Percentiles rank a stretch among this genome's conserved stretches.
These are phyloP conservation scores for Termitomyces sp. DNA, from an alignment of 768 basidiomycete genomes.

Conservation along the genomic window DNA sequence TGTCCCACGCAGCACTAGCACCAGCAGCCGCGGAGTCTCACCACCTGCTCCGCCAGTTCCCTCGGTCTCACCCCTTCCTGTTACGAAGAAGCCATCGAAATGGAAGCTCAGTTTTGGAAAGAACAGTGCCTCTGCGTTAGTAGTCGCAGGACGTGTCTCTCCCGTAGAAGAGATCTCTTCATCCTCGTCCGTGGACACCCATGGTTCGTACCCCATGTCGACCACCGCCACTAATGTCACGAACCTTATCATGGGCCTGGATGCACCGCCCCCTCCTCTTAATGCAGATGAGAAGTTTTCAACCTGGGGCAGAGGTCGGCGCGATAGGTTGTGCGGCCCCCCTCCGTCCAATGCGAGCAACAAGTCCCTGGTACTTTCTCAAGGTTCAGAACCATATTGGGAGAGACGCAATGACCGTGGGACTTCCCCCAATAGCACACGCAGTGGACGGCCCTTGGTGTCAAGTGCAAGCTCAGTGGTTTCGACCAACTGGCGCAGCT, in stretches of 20 bases:
- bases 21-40: constrained; percentile 14
- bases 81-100: constrained; percentile 80
- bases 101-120: constrained; percentile 81
- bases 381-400: constrained; percentile 28
- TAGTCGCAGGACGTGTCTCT: constrained; percentile 32
- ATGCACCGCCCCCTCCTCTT: constrained; percentile 35
- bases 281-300: constrained; percentile 36
- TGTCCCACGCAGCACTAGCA: constrained; percentile 20
- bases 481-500: constrained; percentile 77
- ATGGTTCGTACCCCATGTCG: constrained; percentile 38
- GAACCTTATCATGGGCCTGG: constrained; percentile 69
- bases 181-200: constrained; percentile 26
- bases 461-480: constrained; percentile 62
- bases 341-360: constrained; percentile 17
- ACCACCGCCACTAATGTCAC: constrained; percentile 79
- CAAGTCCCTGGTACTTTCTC: constrained; percentile 18
- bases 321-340: constrained; percentile 16
- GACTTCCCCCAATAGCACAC: constrained; percentile 58
- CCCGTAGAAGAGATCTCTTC: constrained; percentile 38
- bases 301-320: constrained; percentile 50
- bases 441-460: constrained; percentile 47
- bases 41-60: constrained; percentile 21
- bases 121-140: constrained; percentile 36
- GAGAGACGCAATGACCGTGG: constrained; percentile 39
- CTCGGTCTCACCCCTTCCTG: constrained; percentile 28